Percentiles rank a stretch among this genome's conserved stretches.
phyloP scores from a whole-genome alignment of 73 alveolate species.

The Breviolum minutum region DNA sequence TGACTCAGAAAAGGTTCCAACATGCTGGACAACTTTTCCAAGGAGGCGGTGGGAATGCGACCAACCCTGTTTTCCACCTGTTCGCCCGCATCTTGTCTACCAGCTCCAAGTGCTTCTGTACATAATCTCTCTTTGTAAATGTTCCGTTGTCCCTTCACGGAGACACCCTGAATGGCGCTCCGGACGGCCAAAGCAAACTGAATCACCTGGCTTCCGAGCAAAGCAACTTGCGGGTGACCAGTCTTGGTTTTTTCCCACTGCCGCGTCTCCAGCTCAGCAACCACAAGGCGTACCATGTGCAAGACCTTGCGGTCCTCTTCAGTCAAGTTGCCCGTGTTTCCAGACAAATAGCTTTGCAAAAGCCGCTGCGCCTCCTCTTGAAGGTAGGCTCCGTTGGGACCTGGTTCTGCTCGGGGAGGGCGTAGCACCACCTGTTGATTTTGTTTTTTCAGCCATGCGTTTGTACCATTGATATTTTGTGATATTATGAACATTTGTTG shows the following conservation, averaged over 20 bases:
- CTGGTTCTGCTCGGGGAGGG: neutral
- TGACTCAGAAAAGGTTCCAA: neutral
- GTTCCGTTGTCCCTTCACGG: neutral
- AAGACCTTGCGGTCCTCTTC: conserved; percentile 12
- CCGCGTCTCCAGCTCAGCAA: neutral
- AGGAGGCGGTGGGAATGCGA: neutral
- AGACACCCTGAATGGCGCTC: neutral
- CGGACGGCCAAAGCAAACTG: neutral
- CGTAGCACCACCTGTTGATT: conserved; percentile 23
- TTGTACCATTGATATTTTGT: too few species aligned
- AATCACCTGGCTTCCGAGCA: conserved; percentile 14
- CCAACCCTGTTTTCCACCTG: neutral
- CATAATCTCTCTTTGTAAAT: neutral
- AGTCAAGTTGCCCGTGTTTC: neutral
- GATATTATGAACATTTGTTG: too few species aligned
- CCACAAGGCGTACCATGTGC: neutral
- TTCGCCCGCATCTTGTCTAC: neutral
- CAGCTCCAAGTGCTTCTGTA: neutral
- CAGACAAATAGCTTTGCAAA: neutral
- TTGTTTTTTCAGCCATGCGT: neutral
- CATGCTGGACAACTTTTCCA: neutral
- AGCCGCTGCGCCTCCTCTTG: neutral
- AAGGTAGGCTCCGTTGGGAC: neutral
- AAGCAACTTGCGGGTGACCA: neutral
- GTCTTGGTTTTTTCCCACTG: neutral